Base-by-base conservation (phyloP, 495 filamentous ascomycete genomes). In the Annulohypoxylon moriforme region DNA sequence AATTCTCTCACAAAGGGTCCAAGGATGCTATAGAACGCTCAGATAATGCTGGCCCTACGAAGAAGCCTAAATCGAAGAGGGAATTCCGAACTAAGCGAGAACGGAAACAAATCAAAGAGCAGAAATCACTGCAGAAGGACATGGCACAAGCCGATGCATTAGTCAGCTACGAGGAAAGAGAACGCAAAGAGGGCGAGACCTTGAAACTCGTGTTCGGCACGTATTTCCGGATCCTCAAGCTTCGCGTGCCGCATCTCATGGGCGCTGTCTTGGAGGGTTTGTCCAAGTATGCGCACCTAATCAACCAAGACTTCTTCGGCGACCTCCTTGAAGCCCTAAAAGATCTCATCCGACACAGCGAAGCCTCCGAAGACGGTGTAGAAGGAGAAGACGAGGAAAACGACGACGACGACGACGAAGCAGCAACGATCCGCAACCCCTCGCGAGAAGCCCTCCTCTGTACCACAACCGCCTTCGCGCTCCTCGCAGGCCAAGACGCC, bases 261-360 rank as follows among this genome's bases (percentile, higher is more conserved):
- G 96, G 95, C 6, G 93, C 94, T 33, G 94, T 97, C 0, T 84
- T 96, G 4, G 94, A 99, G 79, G 96, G 96, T 53, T 83, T 99
- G 27, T 94, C 94, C 53, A 85, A 85, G 78, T 98, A 97, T 79
- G 90, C 94, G 16, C 96, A 97, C 77, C 84, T 99, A 16, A 98
- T 99, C 84, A 99, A 99, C 82, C 92, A 98, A 75, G 91, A 98
- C 76, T 97, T 98, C 84, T 99, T 99, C 78, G 96, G 96, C 20
- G 96, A 98, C 78, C 76, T 99, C 36, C 89, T 99, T 18, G 96
- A 98, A 75, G 94, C 93, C 7, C 83, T 99, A 27, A 96, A 96
- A 77, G 96, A 98, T 62, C 85, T 99, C 11, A 94, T 98, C 70
- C 85, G 84, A 9, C 86, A 92, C 64, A 89, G 89, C 56, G 89